A percentile compares a stretch with the other conserved stretches of the same genome.
phyloP scores from a whole-genome alignment of 495 filamentous ascomycete genomes.

The Talaromyces liani region DNA sequence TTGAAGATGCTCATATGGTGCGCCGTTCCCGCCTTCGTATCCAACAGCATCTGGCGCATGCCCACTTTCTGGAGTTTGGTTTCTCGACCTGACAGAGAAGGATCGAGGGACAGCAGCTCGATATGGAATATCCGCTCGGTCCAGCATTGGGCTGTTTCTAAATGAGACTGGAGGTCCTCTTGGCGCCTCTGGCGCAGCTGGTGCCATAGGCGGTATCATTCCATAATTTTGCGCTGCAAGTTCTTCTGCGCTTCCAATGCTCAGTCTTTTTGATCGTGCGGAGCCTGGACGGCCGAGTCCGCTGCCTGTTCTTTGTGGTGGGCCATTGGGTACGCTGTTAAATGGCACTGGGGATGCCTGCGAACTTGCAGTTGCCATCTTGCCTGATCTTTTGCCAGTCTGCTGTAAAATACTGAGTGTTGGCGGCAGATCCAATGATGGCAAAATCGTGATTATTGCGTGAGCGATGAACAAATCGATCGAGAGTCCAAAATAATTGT shows the following conservation, averaged over 20 bases:
- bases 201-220: constrained; percentile 13
- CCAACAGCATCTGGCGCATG: background rate
- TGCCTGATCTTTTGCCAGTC: background rate
- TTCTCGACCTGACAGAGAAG: constrained; percentile 15
- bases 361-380: constrained; percentile 2
- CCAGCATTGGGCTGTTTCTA: constrained; percentile 12
- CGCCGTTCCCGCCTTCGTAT: background rate
- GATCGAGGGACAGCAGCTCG: constrained; percentile 12
- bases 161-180: constrained; percentile 53
- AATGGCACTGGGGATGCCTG: background rate
- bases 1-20: background rate
- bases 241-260: background rate
- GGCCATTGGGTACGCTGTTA: background rate
- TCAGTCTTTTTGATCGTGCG: background rate
- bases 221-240: background rate
- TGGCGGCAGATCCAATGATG: background rate
- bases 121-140: constrained; percentile 3
- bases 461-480: background rate
- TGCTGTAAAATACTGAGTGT: background rate
- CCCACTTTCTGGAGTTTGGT: constrained; percentile 7
- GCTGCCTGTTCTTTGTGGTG: background rate
- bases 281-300: constrained; percentile 2
- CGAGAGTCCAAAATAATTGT: background rate
- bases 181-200: constrained; percentile 52
- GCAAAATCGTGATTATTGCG: background rate